Evolutionary conservation across 257 asterid species (phyloP).

Genomic region (Nicotiana undulata): DNA sequence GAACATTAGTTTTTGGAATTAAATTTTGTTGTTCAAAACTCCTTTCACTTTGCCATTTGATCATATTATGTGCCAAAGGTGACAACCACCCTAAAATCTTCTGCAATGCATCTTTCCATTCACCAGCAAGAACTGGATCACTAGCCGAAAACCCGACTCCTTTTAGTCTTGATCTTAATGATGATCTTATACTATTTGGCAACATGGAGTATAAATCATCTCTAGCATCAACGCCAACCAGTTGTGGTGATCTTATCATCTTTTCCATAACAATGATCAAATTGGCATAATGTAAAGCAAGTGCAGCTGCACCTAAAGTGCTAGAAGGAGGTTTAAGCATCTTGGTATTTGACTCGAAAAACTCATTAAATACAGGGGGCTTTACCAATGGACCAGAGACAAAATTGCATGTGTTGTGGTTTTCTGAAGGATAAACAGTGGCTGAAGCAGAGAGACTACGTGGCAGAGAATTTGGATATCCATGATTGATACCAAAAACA

Average conservation of each 20-base stretch:
- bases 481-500: slow-evolving; percentile 57
- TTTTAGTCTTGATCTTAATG: slow-evolving; percentile 50
- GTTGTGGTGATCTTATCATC: slow-evolving; percentile 81
- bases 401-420: slow-evolving; percentile 21
- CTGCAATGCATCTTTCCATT: slow-evolving; percentile 86
- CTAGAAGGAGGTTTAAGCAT: slow-evolving; percentile 50
- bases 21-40: slow-evolving; percentile 80
- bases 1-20: slow-evolving; percentile 57
- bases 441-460: slow-evolving; percentile 83
- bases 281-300: slow-evolving; percentile 73
- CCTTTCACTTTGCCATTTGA: slow-evolving; percentile 95
- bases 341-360: slow-evolving; percentile 47
- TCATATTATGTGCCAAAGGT: slow-evolving; percentile 92
- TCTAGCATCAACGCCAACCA: slow-evolving; percentile 80
- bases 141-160: slow-evolving; percentile 75
- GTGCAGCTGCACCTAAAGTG: slow-evolving; percentile 79
- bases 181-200: slow-evolving; percentile 55
- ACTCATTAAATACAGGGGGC: slow-evolving; percentile 18
- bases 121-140: slow-evolving; percentile 67
- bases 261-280: slow-evolving; percentile 79
- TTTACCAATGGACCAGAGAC: slow-evolving; percentile 62
- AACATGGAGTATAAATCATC: slow-evolving; percentile 83
- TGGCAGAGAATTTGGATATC: slow-evolving; percentile 46
- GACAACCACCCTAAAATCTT: slow-evolving; percentile 82
- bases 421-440: slow-evolving; percentile 69